These are phyloP conservation scores for Erythrobasidium hasegawianum DNA, from an alignment of 1,284 basidiomycete genomes.

Conservation along the genomic window DNA sequence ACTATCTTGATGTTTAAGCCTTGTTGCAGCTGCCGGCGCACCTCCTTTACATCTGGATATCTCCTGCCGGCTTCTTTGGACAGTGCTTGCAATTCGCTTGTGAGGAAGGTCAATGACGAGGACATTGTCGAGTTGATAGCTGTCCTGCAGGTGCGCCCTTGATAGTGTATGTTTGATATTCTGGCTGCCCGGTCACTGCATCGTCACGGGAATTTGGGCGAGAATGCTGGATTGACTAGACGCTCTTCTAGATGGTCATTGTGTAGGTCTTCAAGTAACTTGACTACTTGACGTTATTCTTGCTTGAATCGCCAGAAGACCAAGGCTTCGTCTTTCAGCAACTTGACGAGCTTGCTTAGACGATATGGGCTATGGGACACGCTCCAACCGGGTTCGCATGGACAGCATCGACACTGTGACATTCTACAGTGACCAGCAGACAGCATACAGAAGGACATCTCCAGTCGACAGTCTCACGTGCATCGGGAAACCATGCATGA, in stretches of 20 bases:
- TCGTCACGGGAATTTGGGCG: too few species aligned
- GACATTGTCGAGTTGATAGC: conserved; percentile 17
- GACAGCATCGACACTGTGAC: conserved; percentile 68
- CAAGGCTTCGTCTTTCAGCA: too few species aligned
- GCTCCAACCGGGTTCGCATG: conserved; percentile 56
- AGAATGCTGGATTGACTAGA: too few species aligned
- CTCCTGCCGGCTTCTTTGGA: conserved; percentile 74
- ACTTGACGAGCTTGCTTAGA: too few species aligned
- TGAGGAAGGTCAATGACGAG: conserved; percentile 20
- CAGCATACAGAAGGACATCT: conserved; percentile 61
- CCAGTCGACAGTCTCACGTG: conserved; percentile 76
- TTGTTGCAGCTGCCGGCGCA: conserved; percentile 47
- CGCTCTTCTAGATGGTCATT: too few species aligned
- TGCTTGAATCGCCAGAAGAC: too few species aligned
- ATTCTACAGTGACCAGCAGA: conserved; percentile 68
- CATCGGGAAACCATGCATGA: conserved; percentile 67
- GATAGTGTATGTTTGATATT: too few species aligned
- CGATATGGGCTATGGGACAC: conserved; percentile 31
- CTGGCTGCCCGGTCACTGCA: too few species aligned
- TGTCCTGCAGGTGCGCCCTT: too few species aligned
- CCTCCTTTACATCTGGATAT: conserved; percentile 78
- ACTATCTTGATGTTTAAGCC: not conserved
- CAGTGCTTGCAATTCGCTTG: conserved; percentile 57
- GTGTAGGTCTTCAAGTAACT: too few species aligned
- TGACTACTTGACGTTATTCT: too few species aligned